phyloP scores from a whole-genome alignment of 75 land plant species.

The Selaginella moellendorffii region DNA sequence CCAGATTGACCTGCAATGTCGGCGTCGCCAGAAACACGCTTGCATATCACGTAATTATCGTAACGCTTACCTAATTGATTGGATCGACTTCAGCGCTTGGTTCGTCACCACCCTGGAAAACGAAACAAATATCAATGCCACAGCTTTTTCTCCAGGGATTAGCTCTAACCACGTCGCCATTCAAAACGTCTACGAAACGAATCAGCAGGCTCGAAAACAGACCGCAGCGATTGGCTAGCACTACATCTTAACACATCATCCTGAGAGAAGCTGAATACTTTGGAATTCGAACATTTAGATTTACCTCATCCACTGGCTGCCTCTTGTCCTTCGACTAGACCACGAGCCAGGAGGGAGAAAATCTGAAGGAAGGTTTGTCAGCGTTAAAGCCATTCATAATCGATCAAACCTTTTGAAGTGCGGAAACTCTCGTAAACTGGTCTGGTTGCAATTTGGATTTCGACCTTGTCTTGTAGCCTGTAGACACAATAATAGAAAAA shows the following conservation, averaged over 20 bases:
- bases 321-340: conserved; percentile 68
- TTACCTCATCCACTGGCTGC: conserved; percentile 51
- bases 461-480: conserved; percentile 49
- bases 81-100: conserved; percentile 69
- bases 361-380: conserved; percentile 32
- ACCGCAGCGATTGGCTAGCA: conserved; percentile 20
- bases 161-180: conserved; percentile 49
- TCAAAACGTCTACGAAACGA: conserved; percentile 43
- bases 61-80: conserved; percentile 68
- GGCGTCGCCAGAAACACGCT: not conserved
- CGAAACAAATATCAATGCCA: too few relatives aligned
- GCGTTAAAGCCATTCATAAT: not conserved
- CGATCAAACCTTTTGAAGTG: conserved; percentile 88
- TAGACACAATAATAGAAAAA: not conserved
- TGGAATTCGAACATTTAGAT: too few relatives aligned
- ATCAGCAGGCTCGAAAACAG: conserved; percentile 44
- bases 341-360: conserved; percentile 51
- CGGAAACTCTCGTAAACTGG: conserved; percentile 57
- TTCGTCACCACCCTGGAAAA: conserved; percentile 26
- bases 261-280: too few relatives aligned
- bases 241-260: too few relatives aligned
- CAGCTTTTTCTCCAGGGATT: too few relatives aligned
- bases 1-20: conserved; percentile 47
- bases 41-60: conserved; percentile 20
- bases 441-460: conserved; percentile 72